Base-by-base conservation (phyloP, 208 protist species). In the Angomonas deanei region DNA sequence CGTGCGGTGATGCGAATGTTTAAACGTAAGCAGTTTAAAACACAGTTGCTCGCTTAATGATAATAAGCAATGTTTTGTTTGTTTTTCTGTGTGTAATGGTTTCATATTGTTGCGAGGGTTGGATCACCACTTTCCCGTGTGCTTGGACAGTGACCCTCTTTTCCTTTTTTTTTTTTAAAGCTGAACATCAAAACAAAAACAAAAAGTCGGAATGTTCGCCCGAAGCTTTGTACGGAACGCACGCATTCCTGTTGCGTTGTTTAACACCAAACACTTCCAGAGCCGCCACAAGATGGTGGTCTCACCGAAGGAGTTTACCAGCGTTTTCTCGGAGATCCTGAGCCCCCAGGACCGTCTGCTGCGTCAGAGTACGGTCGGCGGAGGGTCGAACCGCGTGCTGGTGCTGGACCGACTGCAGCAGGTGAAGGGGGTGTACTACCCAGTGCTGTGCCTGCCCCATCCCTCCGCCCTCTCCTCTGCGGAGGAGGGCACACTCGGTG, bases 201-300 rank as follows among this genome's bases (percentile, higher is more conserved):
- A 28, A 11, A 24, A 39, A 27, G 17, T n/a, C n/a, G 33, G 27
- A 56, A 56, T 63, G 33, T 68, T 58, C 17, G 53, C 39, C 28
- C 50, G 50, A 56, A 34, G 15, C n/a, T 32, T 28, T 19, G 26
- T 56, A 11, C 31, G 4, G 24, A 10, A 68, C 10, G 17, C 21
- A 47, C 78, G 88, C 1, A 63, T 68, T n/a, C 74, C 83, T 3
- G 78, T 95, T n/a, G 88, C 88, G 10, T 74, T 82, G 33, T 95
- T 95, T 48, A 90, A 76, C 61, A 82, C 89, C 49, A 95, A 92
- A 53, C 74, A 75, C 56, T 95, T 95, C 42, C 81, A 80, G 28
- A 46, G 67, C 11, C 75, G 79, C 26, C 65, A 88, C 24, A 87
- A 83, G 61, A 57, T 72, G n/a, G 5, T n/a, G 0, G 42, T 95